Conservation (phyloP, 345 rosid species). For the Ceriops tagal region DNA sequence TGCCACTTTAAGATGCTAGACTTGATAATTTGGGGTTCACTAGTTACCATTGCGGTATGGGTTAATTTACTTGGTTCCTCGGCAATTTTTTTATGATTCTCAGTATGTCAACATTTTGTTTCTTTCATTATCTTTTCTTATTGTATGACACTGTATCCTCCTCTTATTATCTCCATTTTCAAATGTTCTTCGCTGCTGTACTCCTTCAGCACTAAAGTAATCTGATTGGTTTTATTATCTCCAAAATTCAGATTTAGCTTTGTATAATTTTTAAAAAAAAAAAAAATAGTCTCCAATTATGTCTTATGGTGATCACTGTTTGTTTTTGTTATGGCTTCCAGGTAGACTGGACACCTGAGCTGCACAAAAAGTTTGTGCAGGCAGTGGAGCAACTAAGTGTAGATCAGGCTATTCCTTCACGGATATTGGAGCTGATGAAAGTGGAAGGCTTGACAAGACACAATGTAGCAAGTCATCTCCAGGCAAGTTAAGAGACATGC, state of each 20-base stretch:
- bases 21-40: neutral
- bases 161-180: neutral
- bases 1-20: neutral
- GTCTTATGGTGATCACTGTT: neutral
- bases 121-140: neutral
- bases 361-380: constrained; percentile 84
- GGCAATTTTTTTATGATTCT: neutral
- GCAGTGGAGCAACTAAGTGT: constrained; percentile 88
- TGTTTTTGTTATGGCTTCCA: constrained; percentile 26
- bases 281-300: neutral
- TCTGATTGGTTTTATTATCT: neutral
- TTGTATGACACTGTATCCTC: neutral
- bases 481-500: constrained; percentile 41
- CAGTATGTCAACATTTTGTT: neutral
- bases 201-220: too few relatives aligned
- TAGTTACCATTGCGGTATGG: neutral
- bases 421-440: constrained; percentile 96
- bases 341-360: constrained; percentile 94
- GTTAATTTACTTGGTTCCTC: neutral
- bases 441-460: constrained; percentile 91
- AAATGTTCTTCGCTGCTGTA: too few relatives aligned
- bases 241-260: neutral
- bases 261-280: neutral
- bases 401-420: constrained; percentile 94
- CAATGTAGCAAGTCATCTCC: constrained; percentile 97